Base-by-base conservation (phyloP, 208 protist species). In the Trypanosoma mega region DNA sequence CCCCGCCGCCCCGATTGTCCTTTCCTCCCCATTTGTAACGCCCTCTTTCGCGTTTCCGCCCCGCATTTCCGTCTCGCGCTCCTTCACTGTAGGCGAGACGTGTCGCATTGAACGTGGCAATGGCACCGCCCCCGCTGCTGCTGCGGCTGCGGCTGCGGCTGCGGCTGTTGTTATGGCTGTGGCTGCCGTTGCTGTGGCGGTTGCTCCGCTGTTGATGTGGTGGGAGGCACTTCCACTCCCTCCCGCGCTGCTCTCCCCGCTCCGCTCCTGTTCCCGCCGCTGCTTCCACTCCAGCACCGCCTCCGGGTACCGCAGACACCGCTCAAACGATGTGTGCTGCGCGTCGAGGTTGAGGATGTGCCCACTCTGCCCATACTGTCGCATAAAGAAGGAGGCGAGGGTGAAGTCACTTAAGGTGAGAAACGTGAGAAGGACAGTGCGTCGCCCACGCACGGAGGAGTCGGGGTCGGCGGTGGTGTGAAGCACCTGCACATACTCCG, bases 391-490 rank as follows among this genome's bases (percentile, higher is more conserved):
- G 12, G 76, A 60, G 14, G 72, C 73, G 16, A 93, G 77, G 0
- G 82, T 76, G 47, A 90, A 83, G 66, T 93, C 85, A 6, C 64
- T 71, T 2, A 67, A 34, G 0, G 67, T 44, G 63, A 87, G 66
- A 41, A 93, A 55, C 14, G 80, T 88, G 18, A 90, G 60, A 9
- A 87, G 45, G 50, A 82, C 62, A 8, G 81, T 78, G 16, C 41
- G 66, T 16, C 48, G 47, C 16, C 54, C 56, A 24, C 56, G 46
- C 31, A 30, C 51, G 41, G 36, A 46, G 36, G 26, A 55, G 47
- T 89, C 80, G 3, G 72, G 66, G 45, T 89, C 71, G 6, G 62
- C 76, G 16, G 86, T 93, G 29, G 80, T 89, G 72, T 90, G 82
- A 29, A 93, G 68, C 5, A 87, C 54, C 53, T 86, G 79, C 9